Evolutionary conservation across 805 yeast genomes (phyloP).

Genomic region (Brettanomyces naardenensis): DNA sequence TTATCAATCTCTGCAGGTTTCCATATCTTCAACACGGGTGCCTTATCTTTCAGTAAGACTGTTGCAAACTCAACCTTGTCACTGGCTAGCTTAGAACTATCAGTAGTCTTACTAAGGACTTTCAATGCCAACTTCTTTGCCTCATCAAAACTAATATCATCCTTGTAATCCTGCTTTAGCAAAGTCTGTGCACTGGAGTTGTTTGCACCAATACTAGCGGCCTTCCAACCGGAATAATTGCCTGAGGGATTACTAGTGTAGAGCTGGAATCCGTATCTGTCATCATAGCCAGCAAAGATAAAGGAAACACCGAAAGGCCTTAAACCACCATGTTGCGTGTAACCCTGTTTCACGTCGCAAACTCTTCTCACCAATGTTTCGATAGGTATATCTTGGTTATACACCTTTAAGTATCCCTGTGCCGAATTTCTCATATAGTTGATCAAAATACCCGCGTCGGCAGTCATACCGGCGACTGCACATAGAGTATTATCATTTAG

Average conservation of each 20-base stretch:
- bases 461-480: conserved; percentile 97
- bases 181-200: conserved; percentile 94
- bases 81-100: conserved; percentile 72
- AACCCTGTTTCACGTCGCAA: conserved; percentile 94
- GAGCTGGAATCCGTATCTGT: conserved; percentile 80
- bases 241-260: conserved; percentile 97
- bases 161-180: conserved; percentile 90
- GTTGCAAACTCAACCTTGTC: conserved; percentile 94
- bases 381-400: conserved; percentile 90
- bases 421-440: conserved; percentile 81
- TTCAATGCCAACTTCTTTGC: conserved; percentile 86
- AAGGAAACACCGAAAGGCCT: conserved; percentile 98
- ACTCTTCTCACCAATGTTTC: conserved; percentile 81
- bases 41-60: conserved; percentile 41
- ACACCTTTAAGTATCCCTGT: conserved; percentile 76
- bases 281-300: conserved; percentile 93
- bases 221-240: conserved; percentile 97
- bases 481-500: conserved; percentile 65
- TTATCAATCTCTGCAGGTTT: conserved; percentile 67
- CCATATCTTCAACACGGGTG: conserved; percentile 68
- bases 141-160: conserved; percentile 60
- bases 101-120: conserved; percentile 91
- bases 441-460: conserved; percentile 89
- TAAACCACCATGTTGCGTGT: conserved; percentile 97
- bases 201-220: conserved; percentile 94